Conservation (phyloP, 1,139 yeast species). For the Suhomyces guaymorum region DNA sequence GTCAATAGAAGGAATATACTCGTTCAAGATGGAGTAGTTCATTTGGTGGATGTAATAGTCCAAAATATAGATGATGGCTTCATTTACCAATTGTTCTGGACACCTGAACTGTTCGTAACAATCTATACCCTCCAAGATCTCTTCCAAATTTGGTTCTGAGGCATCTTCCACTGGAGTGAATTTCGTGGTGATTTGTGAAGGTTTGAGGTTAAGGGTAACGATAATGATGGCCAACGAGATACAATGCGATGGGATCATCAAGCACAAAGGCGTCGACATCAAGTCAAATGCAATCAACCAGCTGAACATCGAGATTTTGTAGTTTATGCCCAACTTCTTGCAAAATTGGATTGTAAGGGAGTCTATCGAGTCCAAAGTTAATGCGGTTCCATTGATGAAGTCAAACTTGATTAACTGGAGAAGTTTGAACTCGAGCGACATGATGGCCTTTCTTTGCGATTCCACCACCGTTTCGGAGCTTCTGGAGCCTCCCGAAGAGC, state of each 20-base stretch:
- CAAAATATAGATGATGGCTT: constrained; percentile 60
- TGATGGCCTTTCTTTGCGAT: constrained; percentile 52
- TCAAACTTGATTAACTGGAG: constrained; percentile 77
- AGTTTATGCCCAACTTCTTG: constrained; percentile 52
- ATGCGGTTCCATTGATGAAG: constrained; percentile 56
- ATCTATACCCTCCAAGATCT: constrained; percentile 35
- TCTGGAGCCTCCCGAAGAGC: constrained; percentile 2
- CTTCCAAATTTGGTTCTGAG: constrained; percentile 19
- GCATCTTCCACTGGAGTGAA: constrained; percentile 41
- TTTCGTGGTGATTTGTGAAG: constrained; percentile 32
- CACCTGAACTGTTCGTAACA: constrained; percentile 46
- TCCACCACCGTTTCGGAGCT: constrained; percentile 30
- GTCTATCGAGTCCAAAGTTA: constrained; percentile 53
- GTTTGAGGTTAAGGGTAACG: constrained; percentile 43
- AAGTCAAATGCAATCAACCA: constrained; percentile 81
- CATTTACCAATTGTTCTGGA: constrained; percentile 56
- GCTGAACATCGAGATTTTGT: constrained; percentile 52
- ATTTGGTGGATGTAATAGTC: constrained; percentile 60
- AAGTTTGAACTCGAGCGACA: constrained; percentile 66
- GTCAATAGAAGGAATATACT: constrained; percentile 30
- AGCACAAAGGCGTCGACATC: constrained; percentile 66
- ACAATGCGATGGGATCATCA: constrained; percentile 78
- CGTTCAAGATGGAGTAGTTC: constrained; percentile 29
- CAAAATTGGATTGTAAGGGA: constrained; percentile 68
- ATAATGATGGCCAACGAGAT: constrained; percentile 69